These are phyloP conservation scores for Blepharisma stoltei DNA, from an alignment of 73 alveolate genomes.

Conservation along the genomic window DNA sequence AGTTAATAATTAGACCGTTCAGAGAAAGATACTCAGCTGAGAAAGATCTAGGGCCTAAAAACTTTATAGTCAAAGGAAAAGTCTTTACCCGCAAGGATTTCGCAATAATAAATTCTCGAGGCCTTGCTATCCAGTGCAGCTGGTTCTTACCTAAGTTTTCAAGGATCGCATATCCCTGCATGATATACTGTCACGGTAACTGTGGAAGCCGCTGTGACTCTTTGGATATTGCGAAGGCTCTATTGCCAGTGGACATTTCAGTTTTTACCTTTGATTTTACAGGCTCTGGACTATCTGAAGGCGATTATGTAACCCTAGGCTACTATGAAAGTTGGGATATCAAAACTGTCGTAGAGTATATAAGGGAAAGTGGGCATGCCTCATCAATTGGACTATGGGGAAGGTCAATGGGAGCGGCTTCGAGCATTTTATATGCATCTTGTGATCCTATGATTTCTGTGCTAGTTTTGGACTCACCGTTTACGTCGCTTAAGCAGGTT, in stretches of 20 bases:
- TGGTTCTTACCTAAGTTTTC: not conserved
- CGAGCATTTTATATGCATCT: slow-evolving; percentile 63
- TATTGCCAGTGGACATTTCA: slow-evolving; percentile 27
- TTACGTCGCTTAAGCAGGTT: slow-evolving; percentile 42
- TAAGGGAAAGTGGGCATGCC: slow-evolving; percentile 44
- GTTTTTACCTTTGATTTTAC: slow-evolving; percentile 35
- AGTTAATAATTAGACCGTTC: slow-evolving; percentile 1
- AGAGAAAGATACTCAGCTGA: not conserved
- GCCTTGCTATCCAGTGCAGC: not conserved
- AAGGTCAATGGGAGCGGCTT: slow-evolving; percentile 76
- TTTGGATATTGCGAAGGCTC: slow-evolving; percentile 14
- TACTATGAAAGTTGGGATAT: slow-evolving; percentile 53
- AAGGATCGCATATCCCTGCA: slow-evolving; percentile 26
- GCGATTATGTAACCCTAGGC: slow-evolving; percentile 41
- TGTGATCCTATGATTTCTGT: slow-evolving; percentile 45
- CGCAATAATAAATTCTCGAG: not conserved
- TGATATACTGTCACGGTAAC: slow-evolving; percentile 37
- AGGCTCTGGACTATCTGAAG: slow-evolving; percentile 37
- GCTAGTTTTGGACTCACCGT: slow-evolving; percentile 59
- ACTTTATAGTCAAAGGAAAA: not conserved
- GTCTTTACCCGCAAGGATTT: not conserved
- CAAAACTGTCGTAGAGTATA: slow-evolving; percentile 57
- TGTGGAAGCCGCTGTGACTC: slow-evolving; percentile 36
- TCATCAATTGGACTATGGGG: slow-evolving; percentile 76
- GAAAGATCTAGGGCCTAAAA: slow-evolving; percentile 16